phyloP scores from a whole-genome alignment of 345 rosid species.

The Sonneratia alba region DNA sequence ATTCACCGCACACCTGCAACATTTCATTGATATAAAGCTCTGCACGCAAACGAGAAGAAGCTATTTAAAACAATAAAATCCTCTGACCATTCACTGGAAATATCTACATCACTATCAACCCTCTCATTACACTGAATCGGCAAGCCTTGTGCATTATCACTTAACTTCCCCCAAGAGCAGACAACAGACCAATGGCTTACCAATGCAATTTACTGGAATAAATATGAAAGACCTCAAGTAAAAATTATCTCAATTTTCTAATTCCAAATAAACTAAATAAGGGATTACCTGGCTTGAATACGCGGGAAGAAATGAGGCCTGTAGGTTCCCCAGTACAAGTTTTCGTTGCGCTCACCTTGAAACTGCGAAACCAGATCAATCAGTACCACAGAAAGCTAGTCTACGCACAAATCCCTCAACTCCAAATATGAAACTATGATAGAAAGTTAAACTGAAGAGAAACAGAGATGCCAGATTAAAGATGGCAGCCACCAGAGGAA shows the following conservation, averaged over 20 bases:
- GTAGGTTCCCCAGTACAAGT: slow-evolving; percentile 81
- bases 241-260: not conserved
- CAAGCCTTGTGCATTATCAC: not conserved
- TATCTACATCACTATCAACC: not conserved
- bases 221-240: not conserved
- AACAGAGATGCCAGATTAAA: no score
- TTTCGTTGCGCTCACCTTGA: slow-evolving; percentile 49
- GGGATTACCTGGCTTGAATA: slow-evolving; percentile 66
- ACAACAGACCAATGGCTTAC: not conserved
- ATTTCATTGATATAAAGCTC: slow-evolving; percentile 6
- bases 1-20: slow-evolving; percentile 56
- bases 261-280: not conserved
- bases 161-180: not conserved
- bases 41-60: no score
- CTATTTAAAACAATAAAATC: not conserved
- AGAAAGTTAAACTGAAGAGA: no score
- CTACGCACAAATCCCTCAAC: no score
- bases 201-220: not conserved
- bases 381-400: no score
- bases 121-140: not conserved
- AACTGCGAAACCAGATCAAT: no score
- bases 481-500: no score
- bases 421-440: no score
- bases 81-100: not conserved
- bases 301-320: slow-evolving; percentile 80